Percentiles rank a stretch among this genome's conserved stretches.
Conservation (phyloP, 2,329 filamentous ascomycete genomes). For the Dothistroma septosporum region DNA sequence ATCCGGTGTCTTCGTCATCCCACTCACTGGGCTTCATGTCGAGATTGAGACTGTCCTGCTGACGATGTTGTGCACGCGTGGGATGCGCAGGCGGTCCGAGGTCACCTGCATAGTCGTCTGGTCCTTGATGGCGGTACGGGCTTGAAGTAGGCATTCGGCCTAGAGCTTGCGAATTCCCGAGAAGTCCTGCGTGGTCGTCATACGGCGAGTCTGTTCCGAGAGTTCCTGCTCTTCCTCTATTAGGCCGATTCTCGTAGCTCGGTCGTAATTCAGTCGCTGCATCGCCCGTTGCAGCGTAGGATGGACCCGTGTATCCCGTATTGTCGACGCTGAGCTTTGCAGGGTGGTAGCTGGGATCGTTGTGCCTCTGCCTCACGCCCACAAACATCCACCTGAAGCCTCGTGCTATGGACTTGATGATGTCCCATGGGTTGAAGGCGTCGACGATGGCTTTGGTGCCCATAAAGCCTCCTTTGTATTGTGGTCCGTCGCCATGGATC, state of each 20-base stretch:
- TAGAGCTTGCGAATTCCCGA: slow-evolving; percentile 21
- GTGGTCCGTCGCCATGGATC: slow-evolving; percentile 18
- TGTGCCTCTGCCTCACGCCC: slow-evolving; percentile 58
- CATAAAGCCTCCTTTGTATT: slow-evolving; percentile 60
- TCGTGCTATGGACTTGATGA: slow-evolving; percentile 73
- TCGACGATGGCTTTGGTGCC: slow-evolving; percentile 64
- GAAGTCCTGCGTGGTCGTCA: slow-evolving; percentile 29
- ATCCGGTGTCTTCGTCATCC: slow-evolving; percentile 16
- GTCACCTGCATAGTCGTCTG: slow-evolving; percentile 8
- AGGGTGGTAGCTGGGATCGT: slow-evolving; percentile 40
- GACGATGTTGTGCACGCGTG: slow-evolving; percentile 3
- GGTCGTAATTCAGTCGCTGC: slow-evolving; percentile 25
- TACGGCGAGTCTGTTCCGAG: slow-evolving; percentile 13
- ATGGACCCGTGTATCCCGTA: slow-evolving; percentile 22
- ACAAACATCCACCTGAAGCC: slow-evolving; percentile 78
- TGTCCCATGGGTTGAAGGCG: slow-evolving; percentile 76
- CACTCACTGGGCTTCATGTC: slow-evolving; percentile 19
- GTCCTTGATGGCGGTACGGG: slow-evolving; percentile 14
- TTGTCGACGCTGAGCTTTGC: slow-evolving; percentile 16
- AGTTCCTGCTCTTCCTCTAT: slow-evolving; percentile 13
- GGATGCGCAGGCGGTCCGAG: slow-evolving; percentile 1
- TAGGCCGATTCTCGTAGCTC: slow-evolving; percentile 7
- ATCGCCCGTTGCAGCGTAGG: slow-evolving; percentile 19
- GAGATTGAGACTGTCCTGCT: slow-evolving; percentile 1
- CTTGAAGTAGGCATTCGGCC: slow-evolving; percentile 8